Percentiles rank a stretch among this genome's conserved stretches.
Evolutionary conservation across 2,329 filamentous ascomycete genomes (phyloP).

Genomic region (Coniochaeta ligniaria): DNA sequence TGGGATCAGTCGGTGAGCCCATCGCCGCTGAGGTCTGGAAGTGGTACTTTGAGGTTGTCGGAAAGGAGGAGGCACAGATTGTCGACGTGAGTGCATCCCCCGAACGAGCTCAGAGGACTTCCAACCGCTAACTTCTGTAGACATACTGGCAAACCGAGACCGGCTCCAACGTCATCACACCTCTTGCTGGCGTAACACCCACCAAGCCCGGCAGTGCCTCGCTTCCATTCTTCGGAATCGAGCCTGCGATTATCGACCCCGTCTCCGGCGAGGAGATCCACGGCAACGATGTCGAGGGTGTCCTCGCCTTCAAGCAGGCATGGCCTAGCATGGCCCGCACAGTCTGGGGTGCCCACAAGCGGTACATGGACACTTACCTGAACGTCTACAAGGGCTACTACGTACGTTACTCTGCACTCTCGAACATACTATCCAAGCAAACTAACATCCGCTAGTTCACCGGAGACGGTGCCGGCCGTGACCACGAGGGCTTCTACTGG

Average conservation of each 20-base stretch:
- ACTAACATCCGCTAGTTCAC: slow-evolving; percentile 55
- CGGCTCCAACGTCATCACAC: slow-evolving; percentile 91
- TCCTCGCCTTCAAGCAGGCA: slow-evolving; percentile 91
- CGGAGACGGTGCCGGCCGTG: slow-evolving; percentile 87
- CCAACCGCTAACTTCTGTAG: slow-evolving; percentile 34
- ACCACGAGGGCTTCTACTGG: slow-evolving; percentile 99
- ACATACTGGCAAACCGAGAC: slow-evolving; percentile 99
- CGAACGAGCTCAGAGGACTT: slow-evolving; percentile 4
- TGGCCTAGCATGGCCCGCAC: slow-evolving; percentile 99
- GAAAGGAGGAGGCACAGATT: slow-evolving; percentile 87
- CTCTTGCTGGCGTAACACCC: slow-evolving; percentile 84
- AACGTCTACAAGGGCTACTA: slow-evolving; percentile 98
- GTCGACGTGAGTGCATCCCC: slow-evolving; percentile 66
- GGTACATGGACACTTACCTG: slow-evolving; percentile 97
- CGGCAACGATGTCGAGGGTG: slow-evolving; percentile 95
- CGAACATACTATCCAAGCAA: too few relatives aligned
- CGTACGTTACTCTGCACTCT: slow-evolving; percentile 46
- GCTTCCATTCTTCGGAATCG: slow-evolving; percentile 95
- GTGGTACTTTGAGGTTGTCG: slow-evolving; percentile 96
- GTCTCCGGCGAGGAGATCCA: slow-evolving; percentile 88
- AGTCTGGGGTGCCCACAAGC: slow-evolving; percentile 94
- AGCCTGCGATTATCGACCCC: slow-evolving; percentile 95
- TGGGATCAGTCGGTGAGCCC: slow-evolving; percentile 94
- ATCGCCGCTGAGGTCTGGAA: slow-evolving; percentile 99
- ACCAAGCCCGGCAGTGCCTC: slow-evolving; percentile 97